Percentiles rank a stretch among this genome's conserved stretches.
Conservation (phyloP, 2,329 filamentous ascomycete genomes). For the Parastagonospora nodorum region DNA sequence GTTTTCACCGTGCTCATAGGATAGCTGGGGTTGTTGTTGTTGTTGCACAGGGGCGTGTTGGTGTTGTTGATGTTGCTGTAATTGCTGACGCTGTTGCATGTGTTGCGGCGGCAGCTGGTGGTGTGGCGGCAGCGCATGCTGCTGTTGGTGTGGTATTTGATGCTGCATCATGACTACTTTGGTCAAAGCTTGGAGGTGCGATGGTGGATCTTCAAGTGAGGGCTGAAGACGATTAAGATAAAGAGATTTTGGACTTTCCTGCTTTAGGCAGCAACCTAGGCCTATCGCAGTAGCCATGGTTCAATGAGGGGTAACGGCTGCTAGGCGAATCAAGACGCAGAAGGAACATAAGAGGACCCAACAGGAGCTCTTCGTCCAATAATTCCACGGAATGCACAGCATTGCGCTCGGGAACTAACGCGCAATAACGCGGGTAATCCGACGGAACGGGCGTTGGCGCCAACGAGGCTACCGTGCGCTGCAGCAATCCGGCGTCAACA, state of each 20-base stretch:
- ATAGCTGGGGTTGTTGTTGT: constrained; percentile 14
- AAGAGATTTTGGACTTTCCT: background rate
- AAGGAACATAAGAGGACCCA: background rate
- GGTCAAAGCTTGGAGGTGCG: constrained; percentile 7
- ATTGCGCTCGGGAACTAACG: constrained; percentile 2
- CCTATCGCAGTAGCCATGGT: background rate
- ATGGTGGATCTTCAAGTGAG: background rate
- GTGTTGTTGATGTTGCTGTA: constrained; percentile 3
- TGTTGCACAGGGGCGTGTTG: background rate
- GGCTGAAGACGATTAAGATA: constrained; percentile 2
- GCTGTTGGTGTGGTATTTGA: background rate
- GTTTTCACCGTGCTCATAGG: constrained; percentile 17
- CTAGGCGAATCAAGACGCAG: background rate
- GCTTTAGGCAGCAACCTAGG: background rate
- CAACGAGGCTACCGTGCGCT: background rate
- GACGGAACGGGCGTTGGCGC: constrained; percentile 6
- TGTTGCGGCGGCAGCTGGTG: constrained; percentile 5
- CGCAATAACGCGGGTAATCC: constrained; percentile 1
- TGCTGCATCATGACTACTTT: background rate
- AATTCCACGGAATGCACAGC: background rate
- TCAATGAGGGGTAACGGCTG: background rate
- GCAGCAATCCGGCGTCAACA: background rate
- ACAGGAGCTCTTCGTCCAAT: background rate
- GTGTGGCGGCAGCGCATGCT: background rate
- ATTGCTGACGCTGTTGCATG: constrained; percentile 4